A percentile compares a stretch with the other conserved stretches of the same genome.
These are phyloP conservation scores for Ophiostoma triangulosporum DNA, from an alignment of 2,329 filamentous ascomycete species.

Conservation along the genomic window DNA sequence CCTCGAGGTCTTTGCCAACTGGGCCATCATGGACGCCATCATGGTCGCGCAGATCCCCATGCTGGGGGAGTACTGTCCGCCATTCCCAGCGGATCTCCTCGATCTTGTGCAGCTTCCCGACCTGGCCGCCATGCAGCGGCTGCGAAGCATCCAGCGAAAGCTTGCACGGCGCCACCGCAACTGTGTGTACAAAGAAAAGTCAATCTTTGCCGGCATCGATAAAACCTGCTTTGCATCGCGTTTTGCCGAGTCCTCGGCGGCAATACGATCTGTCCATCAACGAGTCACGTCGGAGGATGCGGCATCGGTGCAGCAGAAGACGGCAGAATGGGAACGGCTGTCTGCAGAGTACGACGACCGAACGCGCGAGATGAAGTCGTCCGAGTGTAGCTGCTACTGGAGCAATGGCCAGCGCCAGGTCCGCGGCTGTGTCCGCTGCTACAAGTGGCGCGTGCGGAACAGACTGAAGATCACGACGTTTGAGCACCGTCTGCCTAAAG, in stretches of 20 bases:
- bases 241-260: conserved; percentile 27
- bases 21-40: conserved; percentile 41
- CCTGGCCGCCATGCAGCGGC: conserved; percentile 32
- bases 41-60: conserved; percentile 31
- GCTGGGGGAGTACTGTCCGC: conserved; percentile 36
- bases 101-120: conserved; percentile 40
- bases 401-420: conserved; percentile 17
- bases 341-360: conserved; percentile 21
- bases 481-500: conserved; percentile 27
- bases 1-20: conserved; percentile 42
- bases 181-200: conserved; percentile 17
- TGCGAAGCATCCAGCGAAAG: conserved; percentile 36
- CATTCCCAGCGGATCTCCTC: conserved; percentile 34
- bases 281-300: conserved; percentile 17
- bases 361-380: conserved; percentile 19
- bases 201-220: conserved; percentile 33
- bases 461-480: conserved; percentile 24
- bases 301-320: conserved; percentile 16
- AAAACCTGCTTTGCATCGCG: conserved; percentile 30
- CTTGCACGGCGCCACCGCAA: conserved; percentile 25
- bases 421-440: conserved; percentile 24
- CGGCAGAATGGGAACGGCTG: conserved; percentile 21
- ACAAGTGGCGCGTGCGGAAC: conserved; percentile 17
- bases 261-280: conserved; percentile 13
- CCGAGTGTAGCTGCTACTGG: conserved; percentile 20